Base-by-base conservation (phyloP, 163 green algal species). In the Volvox carteri region DNA sequence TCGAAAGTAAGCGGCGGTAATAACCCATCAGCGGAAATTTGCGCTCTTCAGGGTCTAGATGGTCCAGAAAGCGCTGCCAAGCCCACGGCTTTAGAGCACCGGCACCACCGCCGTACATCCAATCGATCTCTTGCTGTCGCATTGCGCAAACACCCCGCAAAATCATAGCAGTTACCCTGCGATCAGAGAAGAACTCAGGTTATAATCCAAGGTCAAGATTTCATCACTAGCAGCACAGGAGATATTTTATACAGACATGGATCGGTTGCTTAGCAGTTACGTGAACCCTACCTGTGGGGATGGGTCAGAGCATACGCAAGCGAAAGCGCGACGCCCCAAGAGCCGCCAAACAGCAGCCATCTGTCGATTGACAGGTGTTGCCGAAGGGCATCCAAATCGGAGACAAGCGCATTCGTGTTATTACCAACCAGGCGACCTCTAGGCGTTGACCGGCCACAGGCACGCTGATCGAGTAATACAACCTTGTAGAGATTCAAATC, bases 401-500 rank as follows among this genome's bases (percentile, higher is more conserved):
- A 54, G 2, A 97, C 92, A 0, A 97, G 93, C 5, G 86, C 84
- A 42, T 78, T 41, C 0, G 95, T 96, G n/a, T 68, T 95, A 88
- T 97, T 97, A 35, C 93, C 90, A 8, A 60, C 62, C 4, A 97
- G 86, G 85, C 91, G 92, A 14, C 90, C 95, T 1, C 78, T 72
- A 0, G 94, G 95, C 0, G 78, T 94, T 74, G 90, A 95, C 5
- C 74, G 72, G 33, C 95, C 95, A 78, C 95, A 97, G 9, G 92
- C 95, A 1, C 95, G 88, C 85, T 97, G 95, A 86, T 97, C 95
- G 1, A 97, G 50, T 7, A 97, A 90, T 16, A 97, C 87, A 12
- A 97, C 92, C 12, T 90, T 83, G 67, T 93, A 97, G 16, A 89
- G 65, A n/a, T 67, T 12, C 8, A 92, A 90, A 74, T 97, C 93